phyloP scores from a whole-genome alignment of 1,139 yeast species.

The Kurtzmaniella quercitrusa region DNA sequence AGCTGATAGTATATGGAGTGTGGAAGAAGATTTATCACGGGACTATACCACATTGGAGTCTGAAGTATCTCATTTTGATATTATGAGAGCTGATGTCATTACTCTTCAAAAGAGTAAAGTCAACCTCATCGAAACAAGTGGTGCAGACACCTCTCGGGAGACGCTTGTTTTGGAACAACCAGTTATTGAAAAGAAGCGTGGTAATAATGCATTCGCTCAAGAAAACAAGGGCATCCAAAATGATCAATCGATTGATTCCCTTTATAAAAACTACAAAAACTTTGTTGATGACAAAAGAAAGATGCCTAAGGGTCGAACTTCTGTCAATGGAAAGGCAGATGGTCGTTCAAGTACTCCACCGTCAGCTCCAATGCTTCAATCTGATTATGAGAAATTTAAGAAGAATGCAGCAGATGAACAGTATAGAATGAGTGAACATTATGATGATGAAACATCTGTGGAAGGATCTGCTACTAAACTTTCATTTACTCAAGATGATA shows the following conservation, averaged over 20 bases:
- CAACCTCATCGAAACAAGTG: slow-evolving; percentile 18
- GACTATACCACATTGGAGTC: slow-evolving; percentile 12
- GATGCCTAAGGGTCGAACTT: background rate
- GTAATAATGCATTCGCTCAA: background rate
- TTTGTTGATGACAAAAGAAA: slow-evolving; percentile 5
- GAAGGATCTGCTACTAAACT: slow-evolving; percentile 9
- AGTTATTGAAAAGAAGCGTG: background rate
- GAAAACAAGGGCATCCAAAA: background rate
- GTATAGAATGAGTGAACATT: background rate
- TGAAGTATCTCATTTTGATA: slow-evolving; percentile 27
- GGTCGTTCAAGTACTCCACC: background rate
- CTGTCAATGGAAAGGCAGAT: background rate
- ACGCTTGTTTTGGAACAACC: slow-evolving; percentile 15
- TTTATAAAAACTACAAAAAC: slow-evolving; percentile 21
- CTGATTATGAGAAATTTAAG: slow-evolving; percentile 2
- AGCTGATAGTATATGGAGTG: background rate
- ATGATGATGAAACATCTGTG: slow-evolving; percentile 7
- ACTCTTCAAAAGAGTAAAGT: slow-evolving; percentile 21
- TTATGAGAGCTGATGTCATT: slow-evolving; percentile 32
- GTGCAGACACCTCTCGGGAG: slow-evolving; percentile 21
- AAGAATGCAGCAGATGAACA: background rate
- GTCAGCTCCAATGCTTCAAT: background rate
- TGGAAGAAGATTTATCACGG: background rate
- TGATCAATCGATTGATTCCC: slow-evolving; percentile 15
- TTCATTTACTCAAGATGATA: slow-evolving; percentile 12